Percentiles rank a stretch among this genome's conserved stretches.
Evolutionary conservation across 441 rosid species (phyloP).

Genomic region (Gossypium schwendimanii): DNA sequence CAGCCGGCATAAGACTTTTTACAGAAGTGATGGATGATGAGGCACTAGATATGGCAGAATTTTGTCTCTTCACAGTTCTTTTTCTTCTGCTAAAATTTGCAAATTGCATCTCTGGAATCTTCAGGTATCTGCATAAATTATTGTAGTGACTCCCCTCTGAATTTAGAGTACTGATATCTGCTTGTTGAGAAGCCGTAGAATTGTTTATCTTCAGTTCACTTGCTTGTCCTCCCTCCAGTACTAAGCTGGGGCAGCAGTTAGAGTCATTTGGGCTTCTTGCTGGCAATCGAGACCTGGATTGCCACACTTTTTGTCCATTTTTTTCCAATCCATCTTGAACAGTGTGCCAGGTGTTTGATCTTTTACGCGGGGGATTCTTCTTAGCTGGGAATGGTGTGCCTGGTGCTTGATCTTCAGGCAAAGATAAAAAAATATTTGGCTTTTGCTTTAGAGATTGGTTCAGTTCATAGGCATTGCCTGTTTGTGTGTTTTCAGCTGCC

Average conservation of each 20-base stretch:
- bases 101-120: conserved; percentile 21
- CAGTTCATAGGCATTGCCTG: conserved; percentile 22
- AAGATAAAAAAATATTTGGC: conserved; percentile 16
- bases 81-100: conserved; percentile 33
- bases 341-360: conserved; percentile 14
- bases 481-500: conserved; percentile 22
- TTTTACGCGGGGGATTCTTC: conserved; percentile 18
- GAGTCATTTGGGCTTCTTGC: conserved; percentile 17
- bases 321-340: conserved; percentile 11
- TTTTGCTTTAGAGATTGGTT: conserved; percentile 25
- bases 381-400: conserved; percentile 29
- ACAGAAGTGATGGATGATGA: conserved; percentile 24
- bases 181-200: conserved; percentile 19
- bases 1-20: conserved; percentile 16
- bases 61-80: conserved; percentile 41
- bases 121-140: conserved; percentile 31
- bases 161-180: conserved; percentile 27
- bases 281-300: conserved; percentile 16
- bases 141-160: conserved; percentile 29
- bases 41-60: conserved; percentile 25
- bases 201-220: conserved; percentile 25
- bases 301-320: conserved; percentile 5
- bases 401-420: conserved; percentile 31
- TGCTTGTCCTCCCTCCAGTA: conserved; percentile 20
- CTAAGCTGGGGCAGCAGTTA: conserved; percentile 20